Evolutionary conservation across 73 alveolate genomes (phyloP).

Genomic region (Diophrys sp.): DNA sequence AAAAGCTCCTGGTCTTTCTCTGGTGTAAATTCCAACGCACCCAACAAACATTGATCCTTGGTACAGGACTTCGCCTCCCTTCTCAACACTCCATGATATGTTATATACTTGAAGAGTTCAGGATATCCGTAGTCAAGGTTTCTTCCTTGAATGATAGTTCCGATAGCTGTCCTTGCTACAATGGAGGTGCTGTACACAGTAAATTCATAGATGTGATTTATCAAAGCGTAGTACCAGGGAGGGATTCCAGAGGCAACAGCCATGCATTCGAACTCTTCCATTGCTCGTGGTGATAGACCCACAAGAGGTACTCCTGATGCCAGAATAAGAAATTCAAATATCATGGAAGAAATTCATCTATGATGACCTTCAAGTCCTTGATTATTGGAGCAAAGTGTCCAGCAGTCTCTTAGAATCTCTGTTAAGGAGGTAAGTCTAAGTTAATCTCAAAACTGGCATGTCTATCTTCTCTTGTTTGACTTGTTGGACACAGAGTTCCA

Average conservation of each 20-base stretch:
- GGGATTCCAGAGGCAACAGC: conserved; percentile 27
- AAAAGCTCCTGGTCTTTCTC: conserved; percentile 34
- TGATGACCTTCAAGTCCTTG: too few relatives aligned
- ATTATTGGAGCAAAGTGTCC: too few relatives aligned
- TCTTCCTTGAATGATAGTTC: conserved; percentile 22
- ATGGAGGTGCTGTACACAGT: conserved; percentile 50
- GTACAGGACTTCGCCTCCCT: conserved; percentile 23
- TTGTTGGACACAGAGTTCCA: too few relatives aligned
- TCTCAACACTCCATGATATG: conserved; percentile 29
- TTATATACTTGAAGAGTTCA: conserved; percentile 20
- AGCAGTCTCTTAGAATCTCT: too few relatives aligned
- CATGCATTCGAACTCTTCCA: conserved; percentile 27
- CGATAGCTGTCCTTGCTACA: conserved; percentile 25
- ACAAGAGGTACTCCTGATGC: too few relatives aligned
- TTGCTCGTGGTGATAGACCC: too few relatives aligned
- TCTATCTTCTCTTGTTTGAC: too few relatives aligned
- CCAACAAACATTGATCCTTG: conserved; percentile 57
- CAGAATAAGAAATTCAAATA: too few relatives aligned
- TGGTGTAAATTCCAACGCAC: conserved; percentile 53
- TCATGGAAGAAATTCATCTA: too few relatives aligned
- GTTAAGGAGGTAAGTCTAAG: too few relatives aligned
- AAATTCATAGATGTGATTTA: conserved; percentile 47
- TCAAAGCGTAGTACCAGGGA: conserved; percentile 19
- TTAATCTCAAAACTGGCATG: too few relatives aligned
- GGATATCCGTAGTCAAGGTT: conserved; percentile 64